Evolutionary conservation across 139 green algal species (phyloP), one percentile per base, ranked within the genome.

Genomic region (Chlamydomonas sphaeroides): DNA sequence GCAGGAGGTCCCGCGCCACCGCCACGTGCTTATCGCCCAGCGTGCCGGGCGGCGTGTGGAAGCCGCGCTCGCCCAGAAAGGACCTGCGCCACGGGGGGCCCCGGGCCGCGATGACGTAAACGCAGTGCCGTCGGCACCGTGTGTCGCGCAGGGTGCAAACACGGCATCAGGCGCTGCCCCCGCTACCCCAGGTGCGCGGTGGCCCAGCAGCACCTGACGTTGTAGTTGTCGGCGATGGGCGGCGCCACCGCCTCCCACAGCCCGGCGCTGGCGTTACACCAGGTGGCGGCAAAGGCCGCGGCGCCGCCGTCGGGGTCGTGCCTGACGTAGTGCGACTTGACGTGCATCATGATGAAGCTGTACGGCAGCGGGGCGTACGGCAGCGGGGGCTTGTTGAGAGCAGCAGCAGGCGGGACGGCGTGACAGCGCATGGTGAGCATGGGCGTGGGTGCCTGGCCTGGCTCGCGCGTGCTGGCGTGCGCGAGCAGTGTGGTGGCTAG

Each of bases 151-250:
- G 7, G n/a, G 61, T 15, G 61, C 15, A 28, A 23, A 38, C 25
- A 59, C 41, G 23, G 41, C 2, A 30, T 20, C 33, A 15, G n/a
- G 32, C 35, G 2, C 32, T 45, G 26, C 63, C 33, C 42, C 45
- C 45, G 14, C 45, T 20, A 20, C 10, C 8, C 45, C 45, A 14
- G 45, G 45, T 14, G 14, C 10, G 45, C 45, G 14, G 45, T 10
- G 10, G 14, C 10, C 10, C 10, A 10, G 14, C 45, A 51, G 45
- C 36, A 79, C 71, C 71, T 65, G 53, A 79, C 71, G 33, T 66
- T 57, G 72, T 80, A 80, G 72, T 80, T 80, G 72, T 80, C 72
- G 14, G 39, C 28, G 8, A 80, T 30, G 36, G 72, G 56, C 38
- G 72, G 72, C 17, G 56, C 38, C 56, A 80, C 7, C 18, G 7